phyloP scores from a whole-genome alignment of 352 stramenopile species.

The Globisporangium orthogonon region DNA sequence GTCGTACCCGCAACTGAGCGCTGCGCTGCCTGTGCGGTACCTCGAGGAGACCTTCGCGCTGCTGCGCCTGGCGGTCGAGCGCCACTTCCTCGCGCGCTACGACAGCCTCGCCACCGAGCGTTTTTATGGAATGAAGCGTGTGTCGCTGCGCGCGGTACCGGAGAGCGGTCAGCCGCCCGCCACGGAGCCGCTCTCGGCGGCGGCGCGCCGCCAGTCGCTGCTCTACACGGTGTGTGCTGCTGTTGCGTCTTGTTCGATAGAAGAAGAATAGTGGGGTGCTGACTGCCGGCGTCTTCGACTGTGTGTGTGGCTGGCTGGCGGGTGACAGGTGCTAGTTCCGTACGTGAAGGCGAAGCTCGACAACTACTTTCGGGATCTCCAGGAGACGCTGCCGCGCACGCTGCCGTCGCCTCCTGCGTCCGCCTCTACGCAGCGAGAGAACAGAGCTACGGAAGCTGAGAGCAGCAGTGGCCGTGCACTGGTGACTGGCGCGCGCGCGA shows the following conservation, averaged over 20 bases:
- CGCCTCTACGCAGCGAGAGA: not conserved
- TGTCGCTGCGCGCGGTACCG: slow-evolving; percentile 25
- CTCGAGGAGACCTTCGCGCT: slow-evolving; percentile 81
- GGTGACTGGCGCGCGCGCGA: not conserved
- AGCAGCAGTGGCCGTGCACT: not conserved
- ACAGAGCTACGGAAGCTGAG: not conserved
- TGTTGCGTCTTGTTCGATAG: not conserved
- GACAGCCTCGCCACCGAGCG: slow-evolving; percentile 75
- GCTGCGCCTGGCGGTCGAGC: slow-evolving; percentile 46
- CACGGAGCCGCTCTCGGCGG: slow-evolving; percentile 33
- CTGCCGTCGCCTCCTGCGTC: not conserved
- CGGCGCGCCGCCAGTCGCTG: slow-evolving; percentile 44
- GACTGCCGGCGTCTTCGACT: not conserved
- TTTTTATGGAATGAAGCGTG: slow-evolving; percentile 85
- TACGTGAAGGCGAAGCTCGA: slow-evolving; percentile 81
- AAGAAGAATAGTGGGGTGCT: not conserved
- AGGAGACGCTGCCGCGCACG: slow-evolving; percentile 22
- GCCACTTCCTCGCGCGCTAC: slow-evolving; percentile 72
- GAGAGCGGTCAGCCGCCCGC: slow-evolving; percentile 7
- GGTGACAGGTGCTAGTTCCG: slow-evolving; percentile 46
- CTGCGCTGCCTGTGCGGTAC: slow-evolving; percentile 42
- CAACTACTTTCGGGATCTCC: slow-evolving; percentile 41
- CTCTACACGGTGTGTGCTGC: slow-evolving; percentile 39
- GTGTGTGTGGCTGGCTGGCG: not conserved
- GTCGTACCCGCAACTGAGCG: slow-evolving; percentile 58